Percentiles rank a stretch among this genome's conserved stretches.
phyloP scores from a whole-genome alignment of 768 basidiomycete species.

The Suillus alpinus region DNA sequence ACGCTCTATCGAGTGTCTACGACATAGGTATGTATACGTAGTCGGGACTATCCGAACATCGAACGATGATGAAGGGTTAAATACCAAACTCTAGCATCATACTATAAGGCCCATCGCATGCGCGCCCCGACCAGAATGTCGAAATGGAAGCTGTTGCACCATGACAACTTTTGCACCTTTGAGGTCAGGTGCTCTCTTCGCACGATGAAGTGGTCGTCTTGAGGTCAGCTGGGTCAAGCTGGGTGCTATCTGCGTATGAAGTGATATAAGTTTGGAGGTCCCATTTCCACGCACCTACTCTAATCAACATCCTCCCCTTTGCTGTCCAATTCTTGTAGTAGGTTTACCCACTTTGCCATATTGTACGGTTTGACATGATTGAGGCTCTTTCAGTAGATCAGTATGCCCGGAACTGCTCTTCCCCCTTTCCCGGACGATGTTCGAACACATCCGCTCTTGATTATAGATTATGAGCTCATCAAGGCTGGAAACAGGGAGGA shows the following conservation, averaged over 20 bases:
- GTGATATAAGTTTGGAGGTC: not conserved
- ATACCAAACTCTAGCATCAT: too few relatives aligned
- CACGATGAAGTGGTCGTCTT: not conserved
- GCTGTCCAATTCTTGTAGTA: not conserved
- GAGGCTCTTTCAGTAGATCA: not conserved
- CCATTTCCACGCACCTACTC: not conserved
- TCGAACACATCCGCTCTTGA: constrained; percentile 41
- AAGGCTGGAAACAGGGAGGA: constrained; percentile 34
- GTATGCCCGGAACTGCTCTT: constrained; percentile 31
- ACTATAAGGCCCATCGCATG: too few relatives aligned
- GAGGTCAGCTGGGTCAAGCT: not conserved
- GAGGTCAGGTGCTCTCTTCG: not conserved
- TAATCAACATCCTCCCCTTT: not conserved
- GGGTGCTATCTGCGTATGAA: not conserved
- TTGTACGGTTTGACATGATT: not conserved
- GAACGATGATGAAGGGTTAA: too few relatives aligned
- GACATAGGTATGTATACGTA: too few relatives aligned
- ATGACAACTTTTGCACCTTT: not conserved
- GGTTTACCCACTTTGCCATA: not conserved
- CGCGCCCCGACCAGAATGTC: not conserved
- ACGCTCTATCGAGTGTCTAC: not conserved
- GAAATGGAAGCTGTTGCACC: not conserved
- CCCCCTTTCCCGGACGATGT: constrained; percentile 46
- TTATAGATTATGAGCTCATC: constrained; percentile 44
- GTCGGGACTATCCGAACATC: too few relatives aligned